Evolutionary conservation across 2,329 filamentous ascomycete species (phyloP).

Genomic region (Neonectria faginata): DNA sequence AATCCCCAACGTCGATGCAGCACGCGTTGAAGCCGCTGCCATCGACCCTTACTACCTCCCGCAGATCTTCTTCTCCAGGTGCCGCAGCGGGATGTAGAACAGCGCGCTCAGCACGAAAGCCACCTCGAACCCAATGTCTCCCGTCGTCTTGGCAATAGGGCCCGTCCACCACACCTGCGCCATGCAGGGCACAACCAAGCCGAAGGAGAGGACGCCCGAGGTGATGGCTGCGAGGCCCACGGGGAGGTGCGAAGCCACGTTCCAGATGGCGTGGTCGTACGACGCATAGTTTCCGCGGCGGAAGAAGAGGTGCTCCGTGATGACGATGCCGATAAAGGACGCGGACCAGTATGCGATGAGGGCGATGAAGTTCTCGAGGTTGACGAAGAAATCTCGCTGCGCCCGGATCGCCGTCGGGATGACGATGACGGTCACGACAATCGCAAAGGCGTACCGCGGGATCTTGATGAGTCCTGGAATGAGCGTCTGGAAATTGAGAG

Average conservation of each 20-base stretch:
- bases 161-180: slow-evolving; percentile 71
- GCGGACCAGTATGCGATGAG: slow-evolving; percentile 71
- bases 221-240: slow-evolving; percentile 60
- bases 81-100: slow-evolving; percentile 61
- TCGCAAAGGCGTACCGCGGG: slow-evolving; percentile 67
- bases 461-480: slow-evolving; percentile 66
- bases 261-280: slow-evolving; percentile 62
- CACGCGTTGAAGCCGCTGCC: slow-evolving; percentile 5
- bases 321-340: slow-evolving; percentile 63
- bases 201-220: slow-evolving; percentile 60
- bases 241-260: slow-evolving; percentile 58
- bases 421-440: slow-evolving; percentile 68
- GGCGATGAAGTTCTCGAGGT: slow-evolving; percentile 67
- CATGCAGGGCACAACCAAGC: slow-evolving; percentile 69
- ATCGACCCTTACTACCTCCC: slow-evolving; percentile 35
- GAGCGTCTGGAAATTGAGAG: slow-evolving; percentile 73
- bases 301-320: slow-evolving; percentile 62
- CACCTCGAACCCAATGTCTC: slow-evolving; percentile 75
- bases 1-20: not conserved
- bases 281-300: slow-evolving; percentile 57
- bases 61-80: slow-evolving; percentile 55
- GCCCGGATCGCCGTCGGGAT: slow-evolving; percentile 69
- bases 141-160: slow-evolving; percentile 68
- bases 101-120: slow-evolving; percentile 65
- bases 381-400: slow-evolving; percentile 67